A percentile compares a stretch with the other conserved stretches of the same genome.
Evolutionary conservation across 75 land plant species (phyloP).

Genomic region (Ceratopteris richardii): DNA sequence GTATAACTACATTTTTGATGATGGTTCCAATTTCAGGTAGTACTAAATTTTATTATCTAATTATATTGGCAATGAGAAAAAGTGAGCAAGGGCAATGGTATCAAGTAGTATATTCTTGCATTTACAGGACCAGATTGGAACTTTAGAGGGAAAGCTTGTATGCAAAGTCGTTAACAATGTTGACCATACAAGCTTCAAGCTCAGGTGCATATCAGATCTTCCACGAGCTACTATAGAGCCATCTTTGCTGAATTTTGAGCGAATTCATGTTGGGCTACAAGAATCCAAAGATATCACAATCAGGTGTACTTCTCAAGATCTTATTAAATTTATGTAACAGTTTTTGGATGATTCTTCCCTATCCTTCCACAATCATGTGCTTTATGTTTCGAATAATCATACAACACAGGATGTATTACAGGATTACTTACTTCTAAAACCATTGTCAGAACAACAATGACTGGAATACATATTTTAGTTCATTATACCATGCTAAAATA

Average conservation of each 20-base stretch:
- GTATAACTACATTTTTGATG: neutral
- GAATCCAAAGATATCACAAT: slow-evolving; percentile 9
- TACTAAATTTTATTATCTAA: neutral
- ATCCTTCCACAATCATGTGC: neutral
- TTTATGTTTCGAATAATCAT: no score
- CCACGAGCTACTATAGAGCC: slow-evolving; percentile 18
- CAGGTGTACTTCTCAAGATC: slow-evolving; percentile 10
- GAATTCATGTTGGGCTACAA: slow-evolving; percentile 12
- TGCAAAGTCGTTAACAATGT: slow-evolving; percentile 25
- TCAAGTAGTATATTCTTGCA: no score
- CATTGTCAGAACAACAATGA: neutral
- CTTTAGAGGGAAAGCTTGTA: slow-evolving; percentile 13
- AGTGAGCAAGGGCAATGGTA: no score
- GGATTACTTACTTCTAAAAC: neutral
- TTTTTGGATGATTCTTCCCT: neutral
- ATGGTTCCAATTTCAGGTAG: no score
- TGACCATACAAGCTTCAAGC: slow-evolving; percentile 7
- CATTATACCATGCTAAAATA: no score
- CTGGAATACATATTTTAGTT: no score
- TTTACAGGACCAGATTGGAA: slow-evolving; percentile 22
- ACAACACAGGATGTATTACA: no score
- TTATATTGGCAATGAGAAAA: neutral
- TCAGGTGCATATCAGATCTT: slow-evolving; percentile 22
- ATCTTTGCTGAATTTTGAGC: slow-evolving; percentile 8
- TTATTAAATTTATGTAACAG: neutral